Percentiles rank a stretch among this genome's conserved stretches.
Evolutionary conservation across 1,139 yeast species (phyloP).

Genomic region (Arxiozyma heterogenica): DNA sequence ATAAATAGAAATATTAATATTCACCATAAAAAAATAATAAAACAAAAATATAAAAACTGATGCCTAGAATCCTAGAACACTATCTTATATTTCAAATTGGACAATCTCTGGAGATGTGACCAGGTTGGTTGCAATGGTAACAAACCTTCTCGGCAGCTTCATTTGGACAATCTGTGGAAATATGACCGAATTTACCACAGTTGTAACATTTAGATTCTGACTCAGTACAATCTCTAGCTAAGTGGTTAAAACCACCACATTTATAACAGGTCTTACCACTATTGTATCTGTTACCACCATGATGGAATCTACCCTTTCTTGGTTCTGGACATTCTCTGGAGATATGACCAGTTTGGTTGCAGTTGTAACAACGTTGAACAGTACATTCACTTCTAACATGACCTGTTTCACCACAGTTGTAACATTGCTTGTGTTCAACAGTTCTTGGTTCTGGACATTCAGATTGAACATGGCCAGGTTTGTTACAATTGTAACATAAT

Average conservation of each 20-base stretch:
- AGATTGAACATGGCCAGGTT: conserved; percentile 82
- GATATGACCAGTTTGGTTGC: conserved; percentile 81
- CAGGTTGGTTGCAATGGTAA: conserved; percentile 83
- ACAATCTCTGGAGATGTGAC: conserved; percentile 86
- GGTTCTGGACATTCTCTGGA: conserved; percentile 59
- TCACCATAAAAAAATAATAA: conserved; percentile 35
- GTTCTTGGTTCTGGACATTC: conserved; percentile 86
- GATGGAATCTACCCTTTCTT: conserved; percentile 18
- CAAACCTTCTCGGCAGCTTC: conserved; percentile 50
- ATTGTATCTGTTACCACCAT: conserved; percentile 8
- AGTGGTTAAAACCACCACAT: conserved; percentile 91
- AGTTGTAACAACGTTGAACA: conserved; percentile 68
- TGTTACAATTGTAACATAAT: conserved; percentile 87
- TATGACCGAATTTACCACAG: conserved; percentile 85
- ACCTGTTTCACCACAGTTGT: conserved; percentile 69
- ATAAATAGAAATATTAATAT: neutral
- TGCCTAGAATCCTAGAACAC: neutral
- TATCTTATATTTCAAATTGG: conserved; percentile 24
- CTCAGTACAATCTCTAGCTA: conserved; percentile 85
- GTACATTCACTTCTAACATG: conserved; percentile 68
- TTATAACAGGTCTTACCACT: conserved; percentile 52
- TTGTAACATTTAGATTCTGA: conserved; percentile 75
- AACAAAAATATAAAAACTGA: conserved; percentile 42
- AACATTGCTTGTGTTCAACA: conserved; percentile 77
- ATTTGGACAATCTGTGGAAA: conserved; percentile 71